A percentile compares a stretch with the other conserved stretches of the same genome.
phyloP scores from a whole-genome alignment of 1,284 basidiomycete genomes.

The Ustanciosporium gigantosporum region DNA sequence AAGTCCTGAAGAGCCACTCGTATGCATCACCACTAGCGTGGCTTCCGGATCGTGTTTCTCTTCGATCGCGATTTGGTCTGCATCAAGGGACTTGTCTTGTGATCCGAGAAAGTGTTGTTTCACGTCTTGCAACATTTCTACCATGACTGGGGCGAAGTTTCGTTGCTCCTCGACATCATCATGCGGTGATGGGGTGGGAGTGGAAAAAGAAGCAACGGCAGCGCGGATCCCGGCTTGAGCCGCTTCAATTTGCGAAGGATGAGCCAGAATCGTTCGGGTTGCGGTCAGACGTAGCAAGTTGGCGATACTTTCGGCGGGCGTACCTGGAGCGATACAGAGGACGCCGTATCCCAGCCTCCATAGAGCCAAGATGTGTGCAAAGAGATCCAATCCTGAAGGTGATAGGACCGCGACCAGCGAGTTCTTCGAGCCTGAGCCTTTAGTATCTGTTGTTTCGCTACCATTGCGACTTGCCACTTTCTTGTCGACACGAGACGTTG shows the following conservation, averaged over 20 bases:
- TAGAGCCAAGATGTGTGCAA: slow-evolving; percentile 61
- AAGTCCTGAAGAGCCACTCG: slow-evolving; percentile 68
- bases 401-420: slow-evolving; percentile 60
- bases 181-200: no score
- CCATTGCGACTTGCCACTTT: slow-evolving; percentile 9
- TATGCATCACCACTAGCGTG: slow-evolving; percentile 69
- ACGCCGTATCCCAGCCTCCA: slow-evolving; percentile 62
- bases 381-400: slow-evolving; percentile 62
- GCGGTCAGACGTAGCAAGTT: slow-evolving; percentile 67
- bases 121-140: not conserved
- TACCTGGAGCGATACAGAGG: slow-evolving; percentile 61
- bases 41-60: not conserved
- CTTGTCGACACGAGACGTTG: not conserved
- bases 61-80: not conserved
- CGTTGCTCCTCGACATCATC: not conserved
- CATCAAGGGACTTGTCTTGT: not conserved
- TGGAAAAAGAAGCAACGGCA: not conserved
- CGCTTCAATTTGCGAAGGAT: slow-evolving; percentile 62
- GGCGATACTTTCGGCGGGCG: slow-evolving; percentile 67
- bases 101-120: not conserved
- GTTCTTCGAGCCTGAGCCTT: no score
- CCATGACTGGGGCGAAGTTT: not conserved
- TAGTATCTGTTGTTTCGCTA: no score
- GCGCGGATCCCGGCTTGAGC: slow-evolving; percentile 21
- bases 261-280: slow-evolving; percentile 65